Percentiles rank a stretch among this genome's conserved stretches.
phyloP scores from a whole-genome alignment of 2,329 filamentous ascomycete species.

The Arthroderma sp. region DNA sequence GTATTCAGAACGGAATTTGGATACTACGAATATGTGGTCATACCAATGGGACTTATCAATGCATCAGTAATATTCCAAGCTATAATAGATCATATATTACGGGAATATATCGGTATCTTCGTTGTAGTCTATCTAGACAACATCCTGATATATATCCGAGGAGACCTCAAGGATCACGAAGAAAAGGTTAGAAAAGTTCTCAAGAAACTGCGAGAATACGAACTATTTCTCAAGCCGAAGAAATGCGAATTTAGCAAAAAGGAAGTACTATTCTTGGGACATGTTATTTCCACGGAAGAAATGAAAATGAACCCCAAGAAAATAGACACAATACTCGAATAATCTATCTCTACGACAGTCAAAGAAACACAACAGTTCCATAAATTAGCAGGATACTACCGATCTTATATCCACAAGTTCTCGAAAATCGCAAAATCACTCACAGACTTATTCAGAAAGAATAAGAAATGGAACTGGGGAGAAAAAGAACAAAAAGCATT shows the following conservation, averaged over 20 bases:
- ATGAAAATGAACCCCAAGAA: too few relatives aligned
- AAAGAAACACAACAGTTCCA: conserved; percentile 14
- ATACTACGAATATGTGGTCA: conserved; percentile 18
- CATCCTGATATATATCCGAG: conserved; percentile 10
- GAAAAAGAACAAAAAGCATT: neutral
- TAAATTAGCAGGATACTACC: conserved; percentile 17
- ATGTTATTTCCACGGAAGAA: conserved; percentile 8
- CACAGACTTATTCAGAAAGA: neutral
- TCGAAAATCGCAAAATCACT: conserved; percentile 3
- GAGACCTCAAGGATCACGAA: conserved; percentile 1
- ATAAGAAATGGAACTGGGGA: neutral
- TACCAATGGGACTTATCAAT: conserved; percentile 17
- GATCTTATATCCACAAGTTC: conserved; percentile 15
- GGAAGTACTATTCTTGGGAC: conserved; percentile 12
- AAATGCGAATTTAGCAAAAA: conserved; percentile 12
- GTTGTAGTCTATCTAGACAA: conserved; percentile 9
- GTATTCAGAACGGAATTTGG: conserved; percentile 10
- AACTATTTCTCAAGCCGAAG: neutral
- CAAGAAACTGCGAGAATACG: neutral
- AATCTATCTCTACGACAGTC: conserved; percentile 1
- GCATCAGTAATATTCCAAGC: conserved; percentile 9
- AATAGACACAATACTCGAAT: conserved; percentile 14
- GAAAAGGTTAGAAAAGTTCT: conserved; percentile 6
- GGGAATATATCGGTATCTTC: conserved; percentile 9
- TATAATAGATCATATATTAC: conserved; percentile 13